Conservation (phyloP, 2,329 filamentous ascomycete genomes). For the Neofusicoccum umdonicola region DNA sequence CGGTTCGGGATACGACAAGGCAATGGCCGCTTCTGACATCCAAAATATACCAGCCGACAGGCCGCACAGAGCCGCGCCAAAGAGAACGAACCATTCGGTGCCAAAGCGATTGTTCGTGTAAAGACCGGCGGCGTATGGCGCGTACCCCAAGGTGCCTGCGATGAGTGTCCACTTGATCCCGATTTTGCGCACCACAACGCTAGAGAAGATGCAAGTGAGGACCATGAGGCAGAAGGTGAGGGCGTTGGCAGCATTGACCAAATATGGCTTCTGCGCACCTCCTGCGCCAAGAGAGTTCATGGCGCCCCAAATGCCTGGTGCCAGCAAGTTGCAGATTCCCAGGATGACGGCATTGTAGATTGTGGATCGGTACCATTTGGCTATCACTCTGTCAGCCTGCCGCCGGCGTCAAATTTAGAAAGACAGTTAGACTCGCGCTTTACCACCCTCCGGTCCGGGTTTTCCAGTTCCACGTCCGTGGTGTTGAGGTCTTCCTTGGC, state of each 20-base stretch:
- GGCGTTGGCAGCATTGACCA: conserved; percentile 70
- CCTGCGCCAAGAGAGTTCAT: conserved; percentile 72
- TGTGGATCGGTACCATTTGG: conserved; percentile 68
- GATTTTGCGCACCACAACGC: conserved; percentile 62
- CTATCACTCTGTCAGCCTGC: conserved; percentile 31
- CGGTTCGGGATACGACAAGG: conserved; percentile 69
- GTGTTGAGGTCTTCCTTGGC: not conserved
- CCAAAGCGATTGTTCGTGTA: conserved; percentile 72
- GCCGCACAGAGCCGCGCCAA: conserved; percentile 68
- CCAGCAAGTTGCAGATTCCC: conserved; percentile 67
- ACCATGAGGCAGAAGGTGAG: conserved; percentile 73
- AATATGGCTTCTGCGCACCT: conserved; percentile 61
- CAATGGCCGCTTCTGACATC: conserved; percentile 73
- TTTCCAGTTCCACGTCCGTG: conserved; percentile 9
- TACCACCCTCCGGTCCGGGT: conserved; percentile 1
- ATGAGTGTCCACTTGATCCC: conserved; percentile 70
- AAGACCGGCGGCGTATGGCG: conserved; percentile 67
- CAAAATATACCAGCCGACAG: conserved; percentile 72
- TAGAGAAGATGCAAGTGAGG: conserved; percentile 65
- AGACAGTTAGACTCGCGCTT: not conserved
- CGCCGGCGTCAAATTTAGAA: not conserved
- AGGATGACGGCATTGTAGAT: conserved; percentile 72
- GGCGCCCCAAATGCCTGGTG: conserved; percentile 69
- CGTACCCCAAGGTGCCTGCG: conserved; percentile 71
- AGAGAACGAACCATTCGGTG: conserved; percentile 64